These are phyloP conservation scores for Entoloma clypeatum DNA, from an alignment of 1,284 basidiomycete genomes.

Conservation along the genomic window DNA sequence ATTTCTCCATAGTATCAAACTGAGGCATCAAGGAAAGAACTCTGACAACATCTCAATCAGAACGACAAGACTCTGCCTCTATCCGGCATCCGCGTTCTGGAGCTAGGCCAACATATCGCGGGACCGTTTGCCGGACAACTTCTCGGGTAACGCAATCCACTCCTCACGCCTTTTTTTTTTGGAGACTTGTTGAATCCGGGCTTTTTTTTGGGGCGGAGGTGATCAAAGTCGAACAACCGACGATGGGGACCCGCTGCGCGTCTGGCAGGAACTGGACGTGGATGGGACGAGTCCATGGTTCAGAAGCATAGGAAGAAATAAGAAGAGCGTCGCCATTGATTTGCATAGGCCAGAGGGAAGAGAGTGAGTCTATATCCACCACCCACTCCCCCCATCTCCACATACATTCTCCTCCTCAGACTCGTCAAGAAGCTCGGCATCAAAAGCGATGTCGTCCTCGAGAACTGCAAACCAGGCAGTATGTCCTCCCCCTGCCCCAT, in stretches of 20 bases:
- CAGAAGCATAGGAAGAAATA: constrained; percentile 63
- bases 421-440: constrained; percentile 59
- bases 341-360: constrained; percentile 57
- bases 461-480: constrained; percentile 76
- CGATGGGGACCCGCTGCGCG: constrained; percentile 62
- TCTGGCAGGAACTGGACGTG: constrained; percentile 65
- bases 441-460: constrained; percentile 59
- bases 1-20: no score
- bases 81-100: constrained; percentile 59
- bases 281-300: constrained; percentile 74
- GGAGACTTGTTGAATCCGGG: not conserved
- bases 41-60: no score
- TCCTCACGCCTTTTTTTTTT: not conserved
- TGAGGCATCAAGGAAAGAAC: no score
- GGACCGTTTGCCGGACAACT: constrained; percentile 71
- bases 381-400: not conserved
- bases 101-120: constrained; percentile 66
- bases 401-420: constrained; percentile 30
- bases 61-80: constrained; percentile 38
- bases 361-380: constrained; percentile 39
- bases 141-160: constrained; percentile 45
- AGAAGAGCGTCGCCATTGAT: constrained; percentile 69
- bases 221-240: constrained; percentile 65
- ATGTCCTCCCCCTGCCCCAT: constrained; percentile 24
- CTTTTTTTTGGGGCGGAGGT: constrained; percentile 60